These are phyloP conservation scores for Tillandsia fasciculata DNA, from an alignment of 176 grass and related monocot genomes.

Conservation along the genomic window DNA sequence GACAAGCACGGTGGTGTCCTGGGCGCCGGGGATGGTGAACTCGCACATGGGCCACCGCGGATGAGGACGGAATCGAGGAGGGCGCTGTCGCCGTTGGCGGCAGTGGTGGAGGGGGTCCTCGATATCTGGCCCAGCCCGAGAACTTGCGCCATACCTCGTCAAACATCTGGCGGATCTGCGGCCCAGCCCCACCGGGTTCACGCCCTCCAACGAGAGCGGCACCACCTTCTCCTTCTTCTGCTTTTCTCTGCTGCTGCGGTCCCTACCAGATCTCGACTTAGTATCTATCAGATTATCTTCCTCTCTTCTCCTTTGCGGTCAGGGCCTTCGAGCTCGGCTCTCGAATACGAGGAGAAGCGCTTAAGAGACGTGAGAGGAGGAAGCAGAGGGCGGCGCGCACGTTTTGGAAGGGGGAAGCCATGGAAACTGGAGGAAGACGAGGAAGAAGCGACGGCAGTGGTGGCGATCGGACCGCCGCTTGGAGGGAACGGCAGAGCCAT, in stretches of 20 bases:
- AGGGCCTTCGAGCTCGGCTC: conserved; percentile 1
- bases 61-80: conserved; percentile 24
- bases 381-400: not conserved
- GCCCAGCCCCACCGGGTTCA: conserved; percentile 81
- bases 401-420: conserved; percentile 4
- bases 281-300: not conserved
- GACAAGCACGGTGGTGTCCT: conserved; percentile 89
- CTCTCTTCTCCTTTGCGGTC: not conserved
- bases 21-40: conserved; percentile 78
- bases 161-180: conserved; percentile 85
- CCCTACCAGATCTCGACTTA: no score
- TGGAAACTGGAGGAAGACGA: not conserved
- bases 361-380: conserved; percentile 5
- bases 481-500: not conserved
- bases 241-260: not conserved
- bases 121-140: conserved; percentile 94
- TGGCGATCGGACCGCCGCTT: not conserved
- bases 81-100: conserved; percentile 47
- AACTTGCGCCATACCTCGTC: conserved; percentile 98
- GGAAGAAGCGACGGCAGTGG: not conserved
- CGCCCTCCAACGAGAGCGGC: conserved; percentile 36
- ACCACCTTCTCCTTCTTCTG: conserved; percentile 14
- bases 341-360: conserved; percentile 1
- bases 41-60: conserved; percentile 83
- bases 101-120: conserved; percentile 37